Evolutionary conservation across 768 basidiomycete species (phyloP).

Genomic region (Wakefieldia striispora): DNA sequence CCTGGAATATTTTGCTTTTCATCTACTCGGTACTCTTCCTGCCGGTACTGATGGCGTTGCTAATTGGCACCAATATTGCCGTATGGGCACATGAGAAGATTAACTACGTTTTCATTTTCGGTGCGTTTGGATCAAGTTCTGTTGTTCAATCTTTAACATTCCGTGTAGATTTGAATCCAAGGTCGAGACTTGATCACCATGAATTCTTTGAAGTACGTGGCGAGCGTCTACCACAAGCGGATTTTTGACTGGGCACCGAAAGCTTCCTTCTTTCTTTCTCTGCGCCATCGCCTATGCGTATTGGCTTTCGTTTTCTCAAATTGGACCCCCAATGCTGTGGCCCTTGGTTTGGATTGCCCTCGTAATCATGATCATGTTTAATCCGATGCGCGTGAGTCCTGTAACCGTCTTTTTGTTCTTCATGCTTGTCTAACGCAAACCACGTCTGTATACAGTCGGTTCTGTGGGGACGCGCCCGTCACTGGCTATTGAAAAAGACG

Average conservation of each 20-base stretch:
- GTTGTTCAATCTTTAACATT: neutral
- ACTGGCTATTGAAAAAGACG: no score
- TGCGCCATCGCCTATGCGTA: no score
- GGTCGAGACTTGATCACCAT: constrained; percentile 72
- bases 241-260: neutral
- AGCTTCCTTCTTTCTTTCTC: no score
- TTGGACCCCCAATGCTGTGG: no score
- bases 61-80: constrained; percentile 78
- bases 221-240: constrained; percentile 2
- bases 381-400: no score
- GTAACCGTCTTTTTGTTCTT: no score
- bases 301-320: no score
- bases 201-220: constrained; percentile 64
- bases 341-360: no score
- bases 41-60: constrained; percentile 69
- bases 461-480: no score
- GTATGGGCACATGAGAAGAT: constrained; percentile 78
- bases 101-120: constrained; percentile 90
- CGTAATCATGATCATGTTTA: no score
- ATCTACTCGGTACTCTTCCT: constrained; percentile 75
- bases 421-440: no score
- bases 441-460: no score
- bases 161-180: constrained; percentile 59
- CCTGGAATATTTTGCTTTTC: constrained; percentile 71
- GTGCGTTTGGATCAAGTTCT: constrained; percentile 36